Evolutionary conservation across 305 asterid genomes (phyloP), one percentile per base, ranked within the genome.

Genomic region (Fraxinus platypoda): DNA sequence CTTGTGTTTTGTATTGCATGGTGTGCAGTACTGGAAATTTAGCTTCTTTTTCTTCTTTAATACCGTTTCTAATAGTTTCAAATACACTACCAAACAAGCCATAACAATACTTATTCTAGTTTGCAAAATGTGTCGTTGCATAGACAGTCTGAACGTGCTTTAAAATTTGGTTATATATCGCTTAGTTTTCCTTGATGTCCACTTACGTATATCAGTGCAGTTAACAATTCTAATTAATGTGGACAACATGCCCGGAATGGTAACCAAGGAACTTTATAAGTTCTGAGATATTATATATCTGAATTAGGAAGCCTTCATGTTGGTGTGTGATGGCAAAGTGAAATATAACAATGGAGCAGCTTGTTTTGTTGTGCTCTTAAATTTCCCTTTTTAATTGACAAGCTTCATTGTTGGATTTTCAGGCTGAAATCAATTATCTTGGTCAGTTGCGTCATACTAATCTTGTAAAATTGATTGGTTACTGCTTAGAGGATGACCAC

Each of bases 381-480:
- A 72, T 30, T 52, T 74, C 12, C 19, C 43, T 37, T 6, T 78
- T 75, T 28, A 3, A 25, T 82, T 76, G 41, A 87, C 25, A 3
- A 70, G 12, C 37, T 73, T 72, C 70, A 59, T 38, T 83, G 82
- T 77, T 17, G 28, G 19, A 71, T 81, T 83, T 57, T 33, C 91
- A 92, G 97, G 94, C 97, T 6, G 94, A 92, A 84, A 89, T 92
- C 64, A 92, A 88, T 83, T 90, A 90, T 83, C 90, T 92, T 0
- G 97, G 97, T 46, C 94, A 92, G 86, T 80, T 92, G 1, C 91
- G 75, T 2, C 94, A 92, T 88, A 90, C 90, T 13, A 92, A 92
- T 90, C 96, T 92, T 62, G 96, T 92, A 8, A 92, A 87, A 80
- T 79, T 92, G 87, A 85, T 92, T 1, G 94, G 96, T 75, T 92